Percentiles rank a stretch among this genome's conserved stretches.
Conservation (phyloP, 345 rosid genomes). For the Salix suchowensis region DNA sequence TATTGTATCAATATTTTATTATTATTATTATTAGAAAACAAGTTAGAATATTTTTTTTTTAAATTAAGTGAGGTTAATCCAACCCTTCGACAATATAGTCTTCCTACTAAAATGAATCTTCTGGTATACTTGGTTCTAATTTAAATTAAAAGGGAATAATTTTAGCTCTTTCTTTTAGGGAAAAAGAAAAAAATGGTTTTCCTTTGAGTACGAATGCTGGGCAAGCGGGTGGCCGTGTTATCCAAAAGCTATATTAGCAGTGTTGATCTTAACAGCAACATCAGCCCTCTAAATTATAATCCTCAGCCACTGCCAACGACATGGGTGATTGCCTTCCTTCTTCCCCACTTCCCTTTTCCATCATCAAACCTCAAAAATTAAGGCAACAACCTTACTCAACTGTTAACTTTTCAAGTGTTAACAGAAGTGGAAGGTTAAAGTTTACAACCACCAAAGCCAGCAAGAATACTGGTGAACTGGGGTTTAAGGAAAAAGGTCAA, state of each 20-base stretch:
- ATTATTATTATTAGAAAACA: too few relatives aligned
- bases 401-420: neutral
- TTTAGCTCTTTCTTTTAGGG: too few relatives aligned
- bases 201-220: too few relatives aligned
- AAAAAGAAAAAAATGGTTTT: too few relatives aligned
- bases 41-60: too few relatives aligned
- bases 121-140: too few relatives aligned
- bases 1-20: too few relatives aligned
- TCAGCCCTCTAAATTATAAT: neutral
- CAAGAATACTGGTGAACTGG: slow-evolving; percentile 21
- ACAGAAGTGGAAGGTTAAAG: slow-evolving; percentile 13
- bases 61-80: too few relatives aligned
- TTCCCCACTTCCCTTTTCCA: slow-evolving; percentile 14
- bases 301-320: neutral
- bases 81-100: too few relatives aligned
- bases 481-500: slow-evolving; percentile 27
- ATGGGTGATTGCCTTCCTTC: slow-evolving; percentile 42
- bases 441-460: neutral
- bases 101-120: too few relatives aligned
- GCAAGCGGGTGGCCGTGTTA: too few relatives aligned
- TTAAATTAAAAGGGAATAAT: too few relatives aligned
- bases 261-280: neutral
- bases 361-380: slow-evolving; percentile 9
- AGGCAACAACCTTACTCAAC: neutral
- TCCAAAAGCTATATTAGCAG: neutral